Conservation (phyloP, 129 eudicot species). For the Calendula officinalis region DNA sequence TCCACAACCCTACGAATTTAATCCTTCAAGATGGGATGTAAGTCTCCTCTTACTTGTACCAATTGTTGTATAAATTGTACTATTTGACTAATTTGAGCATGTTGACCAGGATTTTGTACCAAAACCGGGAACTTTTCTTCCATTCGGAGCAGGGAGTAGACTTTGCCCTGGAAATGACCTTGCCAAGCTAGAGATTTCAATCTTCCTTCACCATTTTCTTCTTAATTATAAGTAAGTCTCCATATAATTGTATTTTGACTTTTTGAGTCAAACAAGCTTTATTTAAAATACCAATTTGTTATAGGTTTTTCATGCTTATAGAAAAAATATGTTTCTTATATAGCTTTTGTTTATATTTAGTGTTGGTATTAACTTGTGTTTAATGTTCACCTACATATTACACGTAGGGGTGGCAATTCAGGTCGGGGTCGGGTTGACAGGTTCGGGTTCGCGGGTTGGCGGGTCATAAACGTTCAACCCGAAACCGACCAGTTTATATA, state of each 20-base stretch:
- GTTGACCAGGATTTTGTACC: slow-evolving; percentile 50
- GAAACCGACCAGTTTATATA: no score
- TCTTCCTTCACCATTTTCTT: slow-evolving; percentile 44
- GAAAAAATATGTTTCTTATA: no score
- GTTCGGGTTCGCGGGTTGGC: no score
- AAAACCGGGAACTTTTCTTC: slow-evolving; percentile 68
- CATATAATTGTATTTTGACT: not conserved
- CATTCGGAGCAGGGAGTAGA: slow-evolving; percentile 85
- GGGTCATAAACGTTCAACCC: no score
- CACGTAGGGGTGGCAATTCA: no score
- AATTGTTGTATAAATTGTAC: slow-evolving; percentile 11
- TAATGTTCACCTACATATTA: no score
- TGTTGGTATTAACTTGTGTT: no score
- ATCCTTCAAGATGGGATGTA: slow-evolving; percentile 86
- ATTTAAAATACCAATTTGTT: no score
- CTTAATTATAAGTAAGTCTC: slow-evolving; percentile 45
- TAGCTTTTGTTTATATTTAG: no score
- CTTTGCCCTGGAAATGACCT: slow-evolving; percentile 93
- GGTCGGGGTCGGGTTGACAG: no score
- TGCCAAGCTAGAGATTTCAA: slow-evolving; percentile 78
- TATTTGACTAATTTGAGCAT: slow-evolving; percentile 12
- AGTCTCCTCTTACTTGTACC: slow-evolving; percentile 32
- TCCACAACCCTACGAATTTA: slow-evolving; percentile 52
- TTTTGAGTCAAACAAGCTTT: not conserved
- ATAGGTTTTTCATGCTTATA: no score